phyloP scores from a whole-genome alignment of 2,329 filamentous ascomycete genomes.

The Septoria linicola region DNA sequence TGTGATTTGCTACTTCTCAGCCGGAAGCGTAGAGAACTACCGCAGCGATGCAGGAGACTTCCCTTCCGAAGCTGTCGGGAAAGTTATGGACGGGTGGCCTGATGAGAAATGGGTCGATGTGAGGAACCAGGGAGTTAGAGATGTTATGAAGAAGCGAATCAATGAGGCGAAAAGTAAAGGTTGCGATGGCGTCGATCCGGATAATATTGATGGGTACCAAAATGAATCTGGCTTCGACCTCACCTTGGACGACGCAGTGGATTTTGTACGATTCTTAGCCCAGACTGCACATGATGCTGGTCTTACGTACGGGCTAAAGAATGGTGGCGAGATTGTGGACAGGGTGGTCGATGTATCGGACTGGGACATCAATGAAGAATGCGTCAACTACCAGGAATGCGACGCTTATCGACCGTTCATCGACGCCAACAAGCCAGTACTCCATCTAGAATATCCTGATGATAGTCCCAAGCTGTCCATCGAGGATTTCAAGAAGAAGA shows the following conservation, averaged over 20 bases:
- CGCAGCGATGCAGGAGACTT: constrained; percentile 64
- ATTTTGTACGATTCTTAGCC: constrained; percentile 62
- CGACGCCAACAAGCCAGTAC: constrained; percentile 63
- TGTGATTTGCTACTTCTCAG: constrained; percentile 74
- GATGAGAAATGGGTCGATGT: constrained; percentile 67
- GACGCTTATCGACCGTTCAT: constrained; percentile 59
- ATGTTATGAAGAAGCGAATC: constrained; percentile 64
- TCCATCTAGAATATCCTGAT: constrained; percentile 70
- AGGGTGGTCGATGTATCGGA: constrained; percentile 60
- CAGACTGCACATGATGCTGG: constrained; percentile 53
- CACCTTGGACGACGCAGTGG: constrained; percentile 56
- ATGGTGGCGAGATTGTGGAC: constrained; percentile 62
- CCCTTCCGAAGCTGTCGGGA: constrained; percentile 56
- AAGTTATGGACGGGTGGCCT: constrained; percentile 61
- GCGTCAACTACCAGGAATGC: constrained; percentile 55
- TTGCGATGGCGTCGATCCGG: constrained; percentile 42
- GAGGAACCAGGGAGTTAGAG: constrained; percentile 56
- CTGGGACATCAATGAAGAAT: constrained; percentile 14
- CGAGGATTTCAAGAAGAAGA: constrained; percentile 32
- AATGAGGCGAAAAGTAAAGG: constrained; percentile 52
- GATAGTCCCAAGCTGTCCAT: background rate
- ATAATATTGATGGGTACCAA: constrained; percentile 30
- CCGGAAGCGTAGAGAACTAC: constrained; percentile 56
- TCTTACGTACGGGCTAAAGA: constrained; percentile 67
- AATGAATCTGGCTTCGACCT: constrained; percentile 53